Conservation (phyloP, 192 early-diverging fungal genomes). For the Spizellomyces sp. region DNA sequence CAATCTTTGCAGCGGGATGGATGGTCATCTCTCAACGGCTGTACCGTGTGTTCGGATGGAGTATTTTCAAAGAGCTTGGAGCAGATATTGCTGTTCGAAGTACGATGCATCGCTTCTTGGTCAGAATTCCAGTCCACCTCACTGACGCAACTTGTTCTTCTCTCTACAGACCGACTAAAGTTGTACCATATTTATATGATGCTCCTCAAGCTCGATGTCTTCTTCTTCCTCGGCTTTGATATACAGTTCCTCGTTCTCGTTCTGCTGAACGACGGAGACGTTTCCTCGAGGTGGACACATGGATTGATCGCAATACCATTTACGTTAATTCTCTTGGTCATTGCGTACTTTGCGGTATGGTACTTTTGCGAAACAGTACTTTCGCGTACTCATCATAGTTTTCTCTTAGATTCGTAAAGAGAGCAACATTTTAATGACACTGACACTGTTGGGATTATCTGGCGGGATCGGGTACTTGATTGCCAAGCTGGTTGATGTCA, state of each 20-base stretch:
- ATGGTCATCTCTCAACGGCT: conserved; percentile 43
- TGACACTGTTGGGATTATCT: conserved; percentile 61
- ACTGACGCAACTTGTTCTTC: not conserved
- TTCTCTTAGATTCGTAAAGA: conserved; percentile 55
- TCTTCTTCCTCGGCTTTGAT: conserved; percentile 78
- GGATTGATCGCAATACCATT: conserved; percentile 59
- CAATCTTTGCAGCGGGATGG: conserved; percentile 49
- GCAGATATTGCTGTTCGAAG: conserved; percentile 54
- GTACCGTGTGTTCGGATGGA: conserved; percentile 61
- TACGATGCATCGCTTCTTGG: conserved; percentile 28
- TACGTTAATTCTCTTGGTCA: conserved; percentile 60
- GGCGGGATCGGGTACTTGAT: conserved; percentile 70
- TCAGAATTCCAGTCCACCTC: too few species aligned
- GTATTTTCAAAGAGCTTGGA: conserved; percentile 58
- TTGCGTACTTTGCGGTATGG: conserved; percentile 65
- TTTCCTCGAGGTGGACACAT: conserved; percentile 47
- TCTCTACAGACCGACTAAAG: conserved; percentile 46
- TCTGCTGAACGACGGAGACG: conserved; percentile 19
- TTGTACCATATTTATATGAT: conserved; percentile 80
- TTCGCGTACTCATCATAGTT: too few species aligned
- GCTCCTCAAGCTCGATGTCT: conserved; percentile 79
- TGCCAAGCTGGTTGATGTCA: conserved; percentile 70
- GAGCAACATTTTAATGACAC: conserved; percentile 57
- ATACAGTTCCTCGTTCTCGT: conserved; percentile 70
- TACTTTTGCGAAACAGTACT: not conserved